Conservation (phyloP, 2,329 filamentous ascomycete genomes). For the Colletotrichum somersetense region DNA sequence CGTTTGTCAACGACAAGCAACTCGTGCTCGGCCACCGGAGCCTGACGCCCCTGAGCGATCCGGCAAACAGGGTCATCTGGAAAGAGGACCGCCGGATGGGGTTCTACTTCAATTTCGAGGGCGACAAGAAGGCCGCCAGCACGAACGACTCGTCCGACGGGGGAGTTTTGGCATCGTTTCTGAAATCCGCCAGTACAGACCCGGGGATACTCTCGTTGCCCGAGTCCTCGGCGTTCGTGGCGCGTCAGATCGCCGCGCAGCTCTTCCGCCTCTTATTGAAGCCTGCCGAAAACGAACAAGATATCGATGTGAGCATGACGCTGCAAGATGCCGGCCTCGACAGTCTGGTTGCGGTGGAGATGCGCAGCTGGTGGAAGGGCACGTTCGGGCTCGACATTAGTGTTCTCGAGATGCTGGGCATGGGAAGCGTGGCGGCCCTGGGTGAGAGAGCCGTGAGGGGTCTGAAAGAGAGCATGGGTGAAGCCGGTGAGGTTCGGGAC, state of each 20-base stretch:
- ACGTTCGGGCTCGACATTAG: conserved; percentile 44
- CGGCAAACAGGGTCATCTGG: conserved; percentile 42
- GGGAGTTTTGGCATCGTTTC: conserved; percentile 8
- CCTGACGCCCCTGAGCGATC: conserved; percentile 27
- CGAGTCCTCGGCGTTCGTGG: neutral
- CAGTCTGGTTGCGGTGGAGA: conserved; percentile 45
- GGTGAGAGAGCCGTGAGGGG: conserved; percentile 32
- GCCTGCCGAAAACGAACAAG: conserved; percentile 42
- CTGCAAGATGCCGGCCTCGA: conserved; percentile 43
- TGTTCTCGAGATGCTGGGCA: conserved; percentile 41
- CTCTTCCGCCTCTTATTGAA: conserved; percentile 42
- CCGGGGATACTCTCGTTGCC: neutral
- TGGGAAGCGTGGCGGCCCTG: conserved; percentile 38
- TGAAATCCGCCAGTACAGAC: neutral
- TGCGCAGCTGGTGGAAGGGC: conserved; percentile 45
- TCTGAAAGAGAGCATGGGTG: neutral
- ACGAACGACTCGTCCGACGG: conserved; percentile 45
- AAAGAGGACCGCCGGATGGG: conserved; percentile 45
- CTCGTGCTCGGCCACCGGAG: conserved; percentile 32
- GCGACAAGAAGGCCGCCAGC: neutral
- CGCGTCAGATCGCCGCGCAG: conserved; percentile 41
- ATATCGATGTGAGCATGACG: conserved; percentile 13
- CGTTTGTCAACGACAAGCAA: conserved; percentile 40
- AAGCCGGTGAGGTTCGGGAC: neutral
- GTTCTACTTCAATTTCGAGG: conserved; percentile 42